These are phyloP conservation scores for Phlyctochytrium planicorne DNA, from an alignment of 192 early-diverging fungal genomes.

Conservation along the genomic window DNA sequence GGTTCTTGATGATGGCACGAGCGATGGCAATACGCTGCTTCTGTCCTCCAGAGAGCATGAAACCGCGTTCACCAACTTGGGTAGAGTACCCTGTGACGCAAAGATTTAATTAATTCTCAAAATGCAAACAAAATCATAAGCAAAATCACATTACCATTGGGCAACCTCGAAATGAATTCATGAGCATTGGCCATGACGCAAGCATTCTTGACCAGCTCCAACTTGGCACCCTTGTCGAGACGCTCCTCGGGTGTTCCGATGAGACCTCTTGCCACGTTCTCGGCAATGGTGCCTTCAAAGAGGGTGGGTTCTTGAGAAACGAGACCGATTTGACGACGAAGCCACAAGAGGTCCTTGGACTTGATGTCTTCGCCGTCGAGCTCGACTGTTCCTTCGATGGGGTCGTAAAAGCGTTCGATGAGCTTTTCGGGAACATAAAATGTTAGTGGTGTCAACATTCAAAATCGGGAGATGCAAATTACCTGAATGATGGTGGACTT, in stretches of 20 bases:
- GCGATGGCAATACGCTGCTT: conserved; percentile 98
- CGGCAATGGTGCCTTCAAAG: conserved; percentile 41
- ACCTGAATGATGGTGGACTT: conserved; percentile 79
- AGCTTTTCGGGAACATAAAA: conserved; percentile 42
- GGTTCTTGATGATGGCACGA: conserved; percentile 85
- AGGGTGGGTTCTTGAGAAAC: conserved; percentile 77
- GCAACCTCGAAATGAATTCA: conserved; percentile 81
- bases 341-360: conserved; percentile 74
- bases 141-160: conserved; percentile 56
- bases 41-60: conserved; percentile 81
- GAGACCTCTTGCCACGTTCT: conserved; percentile 54
- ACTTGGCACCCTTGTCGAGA: conserved; percentile 38
- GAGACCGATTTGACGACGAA: conserved; percentile 85
- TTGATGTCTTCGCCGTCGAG: conserved; percentile 76
- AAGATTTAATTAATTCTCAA: conserved; percentile 14
- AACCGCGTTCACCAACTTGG: conserved; percentile 72
- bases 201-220: conserved; percentile 1
- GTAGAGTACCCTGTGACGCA: conserved; percentile 83
- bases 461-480: no score
- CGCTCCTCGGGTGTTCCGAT: conserved; percentile 54
- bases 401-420: conserved; percentile 82
- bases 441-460: no score
- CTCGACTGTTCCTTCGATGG: conserved; percentile 49
- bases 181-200: conserved; percentile 66
- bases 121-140: neutral